A percentile compares a stretch with the other conserved stretches of the same genome.
Conservation (phyloP, 2,329 filamentous ascomycete species). For the Basipetospora sp. region DNA sequence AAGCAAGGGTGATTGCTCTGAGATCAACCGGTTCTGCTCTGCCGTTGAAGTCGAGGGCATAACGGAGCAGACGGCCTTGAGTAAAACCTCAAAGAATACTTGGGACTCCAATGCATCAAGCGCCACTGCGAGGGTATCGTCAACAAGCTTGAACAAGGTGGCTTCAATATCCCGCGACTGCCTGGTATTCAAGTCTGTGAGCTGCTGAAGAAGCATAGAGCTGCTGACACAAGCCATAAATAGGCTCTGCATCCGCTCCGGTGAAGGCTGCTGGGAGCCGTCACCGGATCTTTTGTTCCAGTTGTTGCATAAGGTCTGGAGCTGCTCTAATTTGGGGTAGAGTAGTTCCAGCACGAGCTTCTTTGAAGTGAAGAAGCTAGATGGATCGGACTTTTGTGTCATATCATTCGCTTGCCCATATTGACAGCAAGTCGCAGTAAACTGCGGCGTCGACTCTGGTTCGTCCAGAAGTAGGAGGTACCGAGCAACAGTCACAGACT, state of each 20-base stretch:
- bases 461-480: conserved; percentile 42
- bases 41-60: conserved; percentile 29
- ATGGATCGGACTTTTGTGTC: conserved; percentile 15
- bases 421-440: not conserved
- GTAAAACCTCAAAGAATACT: conserved; percentile 30
- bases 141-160: conserved; percentile 25
- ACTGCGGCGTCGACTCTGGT: conserved; percentile 6
- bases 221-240: conserved; percentile 32
- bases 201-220: conserved; percentile 31
- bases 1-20: conserved; percentile 26
- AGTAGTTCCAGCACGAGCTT: conserved; percentile 40
- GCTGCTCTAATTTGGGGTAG: conserved; percentile 35
- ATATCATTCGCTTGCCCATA: not conserved
- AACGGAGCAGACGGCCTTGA: conserved; percentile 29
- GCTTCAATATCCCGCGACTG: conserved; percentile 35
- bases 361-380: conserved; percentile 26
- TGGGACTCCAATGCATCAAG: conserved; percentile 30
- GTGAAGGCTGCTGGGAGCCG: conserved; percentile 33
- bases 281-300: conserved; percentile 33
- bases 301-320: conserved; percentile 29
- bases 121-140: conserved; percentile 26
- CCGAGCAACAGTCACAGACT: conserved; percentile 29
- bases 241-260: conserved; percentile 38
- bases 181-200: conserved; percentile 31
- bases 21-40: conserved; percentile 23